Evolutionary conservation across 768 basidiomycete species (phyloP).

Genomic region (Paxillus involutus): DNA sequence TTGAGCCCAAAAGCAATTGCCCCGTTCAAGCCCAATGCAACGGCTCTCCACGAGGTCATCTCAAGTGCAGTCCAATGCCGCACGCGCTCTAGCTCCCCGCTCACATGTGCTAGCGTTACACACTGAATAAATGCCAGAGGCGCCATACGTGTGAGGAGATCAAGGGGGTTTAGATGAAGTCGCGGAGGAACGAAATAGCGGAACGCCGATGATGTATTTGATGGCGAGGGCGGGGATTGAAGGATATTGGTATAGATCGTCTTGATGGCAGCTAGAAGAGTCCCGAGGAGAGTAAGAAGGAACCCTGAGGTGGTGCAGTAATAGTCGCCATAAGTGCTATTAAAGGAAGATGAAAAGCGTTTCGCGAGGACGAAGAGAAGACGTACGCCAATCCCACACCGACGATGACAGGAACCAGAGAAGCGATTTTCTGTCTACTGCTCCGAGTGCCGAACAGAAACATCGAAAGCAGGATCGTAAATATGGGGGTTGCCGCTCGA

Average conservation of each 20-base stretch:
- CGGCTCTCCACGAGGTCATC: slow-evolving; percentile 37
- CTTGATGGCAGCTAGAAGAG: slow-evolving; percentile 89
- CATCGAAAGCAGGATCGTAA: slow-evolving; percentile 79
- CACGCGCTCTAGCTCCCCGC: slow-evolving; percentile 77
- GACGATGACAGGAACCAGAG: slow-evolving; percentile 80
- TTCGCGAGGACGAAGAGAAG: not conserved
- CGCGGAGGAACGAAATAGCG: slow-evolving; percentile 31
- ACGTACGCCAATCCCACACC: slow-evolving; percentile 89
- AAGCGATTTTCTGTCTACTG: slow-evolving; percentile 61
- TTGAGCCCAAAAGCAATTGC: slow-evolving; percentile 90
- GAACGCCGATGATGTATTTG: slow-evolving; percentile 14
- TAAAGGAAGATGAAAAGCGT: not conserved
- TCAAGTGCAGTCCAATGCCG: slow-evolving; percentile 45
- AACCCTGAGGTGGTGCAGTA: slow-evolving; percentile 87
- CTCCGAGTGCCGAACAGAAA: slow-evolving; percentile 63
- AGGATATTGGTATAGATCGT: slow-evolving; percentile 88
- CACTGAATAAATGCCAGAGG: slow-evolving; percentile 92
- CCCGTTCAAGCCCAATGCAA: slow-evolving; percentile 75
- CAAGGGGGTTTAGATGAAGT: slow-evolving; percentile 68
- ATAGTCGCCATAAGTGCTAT: slow-evolving; percentile 93
- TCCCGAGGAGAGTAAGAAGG: slow-evolving; percentile 85
- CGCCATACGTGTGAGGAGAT: slow-evolving; percentile 86
- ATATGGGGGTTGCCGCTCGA: slow-evolving; percentile 88
- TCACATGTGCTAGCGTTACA: slow-evolving; percentile 68
- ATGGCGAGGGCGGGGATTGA: slow-evolving; percentile 42